Percentiles rank a stretch among this genome's conserved stretches.
These are phyloP conservation scores for Thymus mandschuricus DNA, from an alignment of 257 asterid genomes.

Conservation along the genomic window DNA sequence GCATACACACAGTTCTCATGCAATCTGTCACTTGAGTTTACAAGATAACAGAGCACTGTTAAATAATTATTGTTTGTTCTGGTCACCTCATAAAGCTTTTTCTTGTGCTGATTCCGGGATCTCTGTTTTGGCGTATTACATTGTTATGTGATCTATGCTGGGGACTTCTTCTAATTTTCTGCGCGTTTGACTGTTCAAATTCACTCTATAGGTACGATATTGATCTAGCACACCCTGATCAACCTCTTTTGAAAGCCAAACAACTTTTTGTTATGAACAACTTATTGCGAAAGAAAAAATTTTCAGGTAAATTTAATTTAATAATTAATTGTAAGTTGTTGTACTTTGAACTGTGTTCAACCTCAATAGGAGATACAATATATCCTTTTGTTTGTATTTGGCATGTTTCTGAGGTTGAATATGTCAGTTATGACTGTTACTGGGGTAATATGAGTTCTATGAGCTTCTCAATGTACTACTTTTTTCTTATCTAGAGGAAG, in stretches of 20 bases:
- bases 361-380: slow-evolving; percentile 7
- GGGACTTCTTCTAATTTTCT: slow-evolving; percentile 21
- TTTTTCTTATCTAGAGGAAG: not conserved
- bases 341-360: slow-evolving; percentile 18
- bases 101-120: slow-evolving; percentile 26
- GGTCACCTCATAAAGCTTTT: slow-evolving; percentile 21
- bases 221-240: slow-evolving; percentile 72
- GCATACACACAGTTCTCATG: slow-evolving; percentile 23
- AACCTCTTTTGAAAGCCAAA: slow-evolving; percentile 87
- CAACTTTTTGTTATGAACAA: slow-evolving; percentile 84
- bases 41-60: slow-evolving; percentile 15
- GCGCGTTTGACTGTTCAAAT: slow-evolving; percentile 38
- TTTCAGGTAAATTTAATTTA: slow-evolving; percentile 55
- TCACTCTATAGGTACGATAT: slow-evolving; percentile 53
- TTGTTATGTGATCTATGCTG: slow-evolving; percentile 23
- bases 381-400: not conserved
- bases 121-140: slow-evolving; percentile 25
- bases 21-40: slow-evolving; percentile 19
- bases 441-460: not conserved
- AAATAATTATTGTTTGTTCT: slow-evolving; percentile 11
- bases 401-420: slow-evolving; percentile 18
- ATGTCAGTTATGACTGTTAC: slow-evolving; percentile 5
- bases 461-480: slow-evolving; percentile 13
- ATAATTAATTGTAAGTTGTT: not conserved
- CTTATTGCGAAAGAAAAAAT: slow-evolving; percentile 83